Evolutionary conservation across 2,329 filamentous ascomycete species (phyloP), one percentile per base, ranked within the genome.

Genomic region (Claviceps spartinae): DNA sequence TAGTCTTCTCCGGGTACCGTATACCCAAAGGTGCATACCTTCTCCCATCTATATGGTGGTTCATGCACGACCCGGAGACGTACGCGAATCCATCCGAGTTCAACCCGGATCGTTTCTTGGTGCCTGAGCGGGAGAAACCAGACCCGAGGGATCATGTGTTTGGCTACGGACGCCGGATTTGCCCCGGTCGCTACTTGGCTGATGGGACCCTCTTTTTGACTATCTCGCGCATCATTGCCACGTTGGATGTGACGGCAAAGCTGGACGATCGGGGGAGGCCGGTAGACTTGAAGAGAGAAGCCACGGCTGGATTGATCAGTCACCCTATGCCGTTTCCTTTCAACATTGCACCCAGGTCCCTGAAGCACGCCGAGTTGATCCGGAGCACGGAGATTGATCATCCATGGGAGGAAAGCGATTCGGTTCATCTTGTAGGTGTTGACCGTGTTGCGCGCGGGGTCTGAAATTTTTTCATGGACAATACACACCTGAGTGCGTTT

Each of bases 51-150:
- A 52, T 61, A 7, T 66, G 61, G 61, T 63, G 58, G 26, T 56
- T 68, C n/a, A 75, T 82, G 24, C 84, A 87, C 63, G 84, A 88
- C 59, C 77, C 80, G 1, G 78, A 82, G 40, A 79, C 78, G 2
- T 87, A 88, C 62, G 71, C 77, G 0, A 49, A 66, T 8, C 67
- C 67, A 0, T 54, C 54, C 3, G 14, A 26, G 1, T 71, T 71
- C 22, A 57, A 66, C 26, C 68, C 67, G 0, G 62, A 64, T 1
- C 59, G 68, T 0, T 69, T 59, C 54, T 54, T 68, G 3, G 44
- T 38, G 26, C 47, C 47, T 2, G 52, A 58, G 8, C 59, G 61
- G 0, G 62, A 64, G 8, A 8, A 30, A 14, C 65, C 62, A 0
- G 62, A 66, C 8, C 64, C 69, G 0, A 30, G 22, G 0, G 45